Conservation (phyloP, 306 rosid species). For the Boehmeria nivea region DNA sequence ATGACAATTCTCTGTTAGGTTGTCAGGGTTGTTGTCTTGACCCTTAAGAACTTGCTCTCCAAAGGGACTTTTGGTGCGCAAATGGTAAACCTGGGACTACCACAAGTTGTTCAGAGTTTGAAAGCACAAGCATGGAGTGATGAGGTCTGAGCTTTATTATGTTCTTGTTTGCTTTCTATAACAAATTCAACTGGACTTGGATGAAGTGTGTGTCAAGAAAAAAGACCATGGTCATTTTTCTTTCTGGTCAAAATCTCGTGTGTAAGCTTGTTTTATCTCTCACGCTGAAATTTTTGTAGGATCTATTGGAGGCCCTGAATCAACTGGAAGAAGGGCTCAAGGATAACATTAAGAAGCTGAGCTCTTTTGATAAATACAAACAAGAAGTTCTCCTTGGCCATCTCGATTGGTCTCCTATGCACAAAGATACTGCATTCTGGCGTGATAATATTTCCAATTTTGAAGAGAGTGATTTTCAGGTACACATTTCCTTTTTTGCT, state of each 20-base stretch:
- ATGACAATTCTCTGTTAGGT: slow-evolving; percentile 55
- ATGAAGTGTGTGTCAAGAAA: too few species aligned
- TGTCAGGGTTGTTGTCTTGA: slow-evolving; percentile 92
- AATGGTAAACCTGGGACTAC: slow-evolving; percentile 94
- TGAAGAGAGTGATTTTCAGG: slow-evolving; percentile 98
- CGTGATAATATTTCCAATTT: slow-evolving; percentile 73
- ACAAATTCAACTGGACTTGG: too few species aligned
- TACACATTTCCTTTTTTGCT: slow-evolving; percentile 23
- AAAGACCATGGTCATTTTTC: too few species aligned
- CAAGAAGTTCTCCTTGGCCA: slow-evolving; percentile 95
- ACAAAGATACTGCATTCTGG: slow-evolving; percentile 91
- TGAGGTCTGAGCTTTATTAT: slow-evolving; percentile 45
- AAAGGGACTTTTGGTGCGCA: slow-evolving; percentile 91
- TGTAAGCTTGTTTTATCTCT: neutral
- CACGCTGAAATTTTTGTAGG: slow-evolving; percentile 40
- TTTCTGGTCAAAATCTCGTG: too few species aligned
- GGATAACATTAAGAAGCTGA: slow-evolving; percentile 78
- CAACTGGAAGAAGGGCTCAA: slow-evolving; percentile 79
- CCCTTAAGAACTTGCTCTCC: slow-evolving; percentile 75
- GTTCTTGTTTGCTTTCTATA: slow-evolving; percentile 15
- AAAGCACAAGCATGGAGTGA: slow-evolving; percentile 99
- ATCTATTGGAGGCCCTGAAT: slow-evolving; percentile 85
- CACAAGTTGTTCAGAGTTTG: slow-evolving; percentile 87
- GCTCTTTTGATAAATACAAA: slow-evolving; percentile 89
- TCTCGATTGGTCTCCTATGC: slow-evolving; percentile 99